phyloP scores from a whole-genome alignment of 495 filamentous ascomycete genomes.

The Hyaloscypha bicolor region DNA sequence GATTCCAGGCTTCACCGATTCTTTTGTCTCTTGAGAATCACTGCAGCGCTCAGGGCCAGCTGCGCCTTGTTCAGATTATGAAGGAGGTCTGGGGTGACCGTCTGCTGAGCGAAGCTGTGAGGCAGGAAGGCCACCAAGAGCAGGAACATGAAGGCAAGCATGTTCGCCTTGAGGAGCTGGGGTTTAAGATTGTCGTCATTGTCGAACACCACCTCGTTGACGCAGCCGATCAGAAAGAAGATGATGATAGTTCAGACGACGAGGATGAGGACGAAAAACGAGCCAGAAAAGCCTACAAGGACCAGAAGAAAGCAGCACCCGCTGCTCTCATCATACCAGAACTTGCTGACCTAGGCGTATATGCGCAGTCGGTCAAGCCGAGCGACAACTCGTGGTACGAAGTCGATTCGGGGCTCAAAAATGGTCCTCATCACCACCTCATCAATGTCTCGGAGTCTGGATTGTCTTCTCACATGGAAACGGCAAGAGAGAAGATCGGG shows the following conservation, averaged over 20 bases:
- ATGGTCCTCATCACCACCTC: slow-evolving; percentile 55
- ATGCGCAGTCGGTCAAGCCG: slow-evolving; percentile 59
- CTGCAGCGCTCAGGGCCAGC: slow-evolving; percentile 48
- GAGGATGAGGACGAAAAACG: slow-evolving; percentile 46
- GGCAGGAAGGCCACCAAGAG: slow-evolving; percentile 44
- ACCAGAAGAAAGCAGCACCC: slow-evolving; percentile 41
- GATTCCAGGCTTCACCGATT: slow-evolving; percentile 47
- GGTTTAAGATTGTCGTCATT: slow-evolving; percentile 54
- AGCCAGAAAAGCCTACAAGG: slow-evolving; percentile 43
- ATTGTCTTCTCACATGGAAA: slow-evolving; percentile 40
- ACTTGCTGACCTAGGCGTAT: slow-evolving; percentile 55
- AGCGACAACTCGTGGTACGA: slow-evolving; percentile 52
- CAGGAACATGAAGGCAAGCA: slow-evolving; percentile 41
- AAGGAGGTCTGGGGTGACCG: slow-evolving; percentile 52
- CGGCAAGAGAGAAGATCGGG: slow-evolving; percentile 42
- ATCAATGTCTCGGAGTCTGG: slow-evolving; percentile 60
- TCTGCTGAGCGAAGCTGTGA: slow-evolving; percentile 48
- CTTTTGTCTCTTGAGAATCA: slow-evolving; percentile 58
- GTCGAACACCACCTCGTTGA: slow-evolving; percentile 55
- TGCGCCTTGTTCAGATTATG: slow-evolving; percentile 54
- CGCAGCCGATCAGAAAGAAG: slow-evolving; percentile 30
- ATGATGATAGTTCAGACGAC: slow-evolving; percentile 25
- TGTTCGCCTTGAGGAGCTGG: slow-evolving; percentile 48
- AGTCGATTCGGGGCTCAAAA: slow-evolving; percentile 31
- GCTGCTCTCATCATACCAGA: slow-evolving; percentile 50